Evolutionary conservation across 1,284 basidiomycete species (phyloP).

Genomic region (Stygiomarasmius scandens): DNA sequence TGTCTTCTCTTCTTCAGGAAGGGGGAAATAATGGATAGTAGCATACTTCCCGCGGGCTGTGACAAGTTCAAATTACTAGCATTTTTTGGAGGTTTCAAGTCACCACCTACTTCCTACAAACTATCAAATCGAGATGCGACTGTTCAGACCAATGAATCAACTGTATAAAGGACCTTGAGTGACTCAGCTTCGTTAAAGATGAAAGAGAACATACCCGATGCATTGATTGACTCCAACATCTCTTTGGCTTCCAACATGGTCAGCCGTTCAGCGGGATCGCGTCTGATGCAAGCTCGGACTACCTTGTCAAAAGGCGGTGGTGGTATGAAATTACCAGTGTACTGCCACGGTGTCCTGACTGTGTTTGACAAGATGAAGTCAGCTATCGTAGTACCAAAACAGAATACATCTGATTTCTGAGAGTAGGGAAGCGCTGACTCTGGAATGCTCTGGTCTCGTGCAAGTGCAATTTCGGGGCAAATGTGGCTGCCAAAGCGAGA

Average conservation of each 20-base stretch:
- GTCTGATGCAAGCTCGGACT: constrained; percentile 6
- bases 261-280: constrained; percentile 8
- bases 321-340: constrained; percentile 11
- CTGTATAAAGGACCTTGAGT: no score
- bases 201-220: no score
- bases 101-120: no score
- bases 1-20: no score
- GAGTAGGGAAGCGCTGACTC: constrained; percentile 10
- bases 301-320: constrained; percentile 13
- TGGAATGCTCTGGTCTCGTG: neutral
- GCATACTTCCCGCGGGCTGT: no score
- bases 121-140: no score
- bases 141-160: no score
- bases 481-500: constrained; percentile 6
- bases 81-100: no score
- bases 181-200: no score
- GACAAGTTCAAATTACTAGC: no score
- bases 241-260: constrained; percentile 12
- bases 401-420: constrained; percentile 16
- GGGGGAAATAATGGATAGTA: no score
- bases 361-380: constrained; percentile 14
- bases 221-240: constrained; percentile 3
- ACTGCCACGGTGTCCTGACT: constrained; percentile 9
- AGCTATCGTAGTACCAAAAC: constrained; percentile 12
- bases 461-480: constrained; percentile 14